Evolutionary conservation across 2,329 filamentous ascomycete species (phyloP).

Genomic region (Aspergillus sp.): DNA sequence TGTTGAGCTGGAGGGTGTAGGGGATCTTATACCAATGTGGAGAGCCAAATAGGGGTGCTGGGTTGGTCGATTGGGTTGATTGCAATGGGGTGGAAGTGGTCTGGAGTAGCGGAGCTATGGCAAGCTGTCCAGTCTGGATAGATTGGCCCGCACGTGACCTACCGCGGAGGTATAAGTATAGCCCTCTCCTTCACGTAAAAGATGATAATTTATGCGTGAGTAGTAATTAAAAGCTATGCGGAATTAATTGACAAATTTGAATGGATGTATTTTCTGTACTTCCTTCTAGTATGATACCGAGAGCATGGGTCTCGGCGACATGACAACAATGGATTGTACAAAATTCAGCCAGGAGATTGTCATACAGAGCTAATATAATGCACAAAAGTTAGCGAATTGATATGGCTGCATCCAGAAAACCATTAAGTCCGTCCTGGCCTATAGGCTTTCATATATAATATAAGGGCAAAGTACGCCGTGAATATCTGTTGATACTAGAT

Average conservation of each 20-base stretch:
- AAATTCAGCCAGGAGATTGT: too few species aligned
- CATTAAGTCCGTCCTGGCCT: background rate
- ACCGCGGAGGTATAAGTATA: background rate
- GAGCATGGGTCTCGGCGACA: too few species aligned
- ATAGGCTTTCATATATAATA: background rate
- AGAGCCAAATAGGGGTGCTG: background rate
- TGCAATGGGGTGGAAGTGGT: background rate
- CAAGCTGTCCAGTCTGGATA: slow-evolving; percentile 11
- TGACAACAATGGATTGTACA: too few species aligned
- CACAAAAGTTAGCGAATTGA: too few species aligned
- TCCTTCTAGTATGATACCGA: background rate
- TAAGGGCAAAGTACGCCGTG: too few species aligned
- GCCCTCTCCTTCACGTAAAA: background rate
- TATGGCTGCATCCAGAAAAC: background rate
- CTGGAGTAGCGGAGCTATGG: background rate
- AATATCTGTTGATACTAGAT: background rate
- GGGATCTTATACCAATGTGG: background rate
- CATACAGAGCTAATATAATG: too few species aligned
- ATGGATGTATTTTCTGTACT: background rate
- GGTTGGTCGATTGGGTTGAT: background rate
- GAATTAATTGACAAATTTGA: background rate
- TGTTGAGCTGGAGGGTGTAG: background rate
- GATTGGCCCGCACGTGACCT: slow-evolving; percentile 6
- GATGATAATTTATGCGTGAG: background rate
- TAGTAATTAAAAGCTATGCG: background rate